Conservation (phyloP, 139 green algal species). For the Spirogloea muscicola region DNA sequence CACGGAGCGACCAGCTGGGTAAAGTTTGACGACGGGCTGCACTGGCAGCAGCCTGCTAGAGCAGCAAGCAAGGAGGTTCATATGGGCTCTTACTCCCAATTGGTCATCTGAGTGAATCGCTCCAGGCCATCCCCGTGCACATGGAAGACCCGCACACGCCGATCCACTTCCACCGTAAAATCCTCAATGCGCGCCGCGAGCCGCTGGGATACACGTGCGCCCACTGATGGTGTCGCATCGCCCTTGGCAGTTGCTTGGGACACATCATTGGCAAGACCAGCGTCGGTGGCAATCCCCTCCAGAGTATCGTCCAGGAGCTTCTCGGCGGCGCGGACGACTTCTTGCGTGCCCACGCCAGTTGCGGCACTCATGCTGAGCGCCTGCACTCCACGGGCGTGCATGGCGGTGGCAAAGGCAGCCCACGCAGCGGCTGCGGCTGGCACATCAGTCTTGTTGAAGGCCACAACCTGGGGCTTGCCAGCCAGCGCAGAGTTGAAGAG, state of each 20-base stretch:
- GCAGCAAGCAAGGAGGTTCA: too few species aligned
- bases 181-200: slow-evolving; percentile 28
- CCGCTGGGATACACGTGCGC: not conserved
- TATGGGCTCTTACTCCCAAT: slow-evolving; percentile 58
- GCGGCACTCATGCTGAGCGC: slow-evolving; percentile 37
- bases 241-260: too few species aligned
- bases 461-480: slow-evolving; percentile 74
- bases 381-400: slow-evolving; percentile 25
- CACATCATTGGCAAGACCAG: too few species aligned
- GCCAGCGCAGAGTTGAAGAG: slow-evolving; percentile 83
- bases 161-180: slow-evolving; percentile 28
- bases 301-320: slow-evolving; percentile 11
- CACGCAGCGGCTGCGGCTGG: slow-evolving; percentile 18
- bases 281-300: too few species aligned
- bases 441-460: slow-evolving; percentile 84
- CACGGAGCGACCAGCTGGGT: not conserved
- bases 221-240: not conserved
- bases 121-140: slow-evolving; percentile 49
- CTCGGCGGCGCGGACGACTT: slow-evolving; percentile 14
- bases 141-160: slow-evolving; percentile 38
- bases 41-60: not conserved
- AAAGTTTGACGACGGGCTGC: not conserved
- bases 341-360: slow-evolving; percentile 8
- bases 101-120: slow-evolving; percentile 58
- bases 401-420: slow-evolving; percentile 16